Conservation (phyloP, 345 rosid genomes). For the Psidium friedrichsthalianum region DNA sequence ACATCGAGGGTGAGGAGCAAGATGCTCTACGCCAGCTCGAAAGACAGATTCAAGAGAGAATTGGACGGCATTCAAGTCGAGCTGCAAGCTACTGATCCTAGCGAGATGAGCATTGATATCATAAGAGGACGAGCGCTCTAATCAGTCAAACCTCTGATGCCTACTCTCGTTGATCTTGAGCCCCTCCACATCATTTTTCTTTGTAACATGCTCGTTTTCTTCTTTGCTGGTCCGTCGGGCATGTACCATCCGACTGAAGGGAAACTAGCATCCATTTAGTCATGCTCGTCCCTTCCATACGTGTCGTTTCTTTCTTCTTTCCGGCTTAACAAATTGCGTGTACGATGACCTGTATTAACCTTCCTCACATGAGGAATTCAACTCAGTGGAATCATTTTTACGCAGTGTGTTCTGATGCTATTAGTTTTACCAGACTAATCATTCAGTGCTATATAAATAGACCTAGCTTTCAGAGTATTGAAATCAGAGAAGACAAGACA, state of each 20-base stretch:
- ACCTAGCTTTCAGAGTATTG: background rate
- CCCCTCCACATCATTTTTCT: background rate
- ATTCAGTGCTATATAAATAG: background rate
- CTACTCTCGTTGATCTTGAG: background rate
- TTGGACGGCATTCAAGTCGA: slow-evolving; percentile 70
- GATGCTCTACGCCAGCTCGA: slow-evolving; percentile 74
- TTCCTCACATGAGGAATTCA: background rate
- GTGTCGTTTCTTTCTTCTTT: background rate
- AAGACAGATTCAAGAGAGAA: slow-evolving; percentile 70
- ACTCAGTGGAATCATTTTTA: background rate
- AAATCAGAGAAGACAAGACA: background rate
- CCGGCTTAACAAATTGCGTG: background rate
- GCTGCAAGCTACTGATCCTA: slow-evolving; percentile 72
- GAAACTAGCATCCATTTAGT: background rate
- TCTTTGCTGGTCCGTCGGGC: background rate
- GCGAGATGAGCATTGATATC: slow-evolving; percentile 71
- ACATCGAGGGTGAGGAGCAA: slow-evolving; percentile 60
- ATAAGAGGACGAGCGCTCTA: slow-evolving; percentile 38
- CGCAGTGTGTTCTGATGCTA: background rate
- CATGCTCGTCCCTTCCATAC: background rate
- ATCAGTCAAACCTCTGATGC: background rate
- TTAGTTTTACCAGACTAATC: background rate
- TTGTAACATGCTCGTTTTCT: background rate
- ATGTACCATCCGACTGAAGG: background rate
- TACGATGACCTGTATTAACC: background rate